phyloP scores from a whole-genome alignment of 176 grass and related monocot species.

The Paspalum vaginatum region DNA sequence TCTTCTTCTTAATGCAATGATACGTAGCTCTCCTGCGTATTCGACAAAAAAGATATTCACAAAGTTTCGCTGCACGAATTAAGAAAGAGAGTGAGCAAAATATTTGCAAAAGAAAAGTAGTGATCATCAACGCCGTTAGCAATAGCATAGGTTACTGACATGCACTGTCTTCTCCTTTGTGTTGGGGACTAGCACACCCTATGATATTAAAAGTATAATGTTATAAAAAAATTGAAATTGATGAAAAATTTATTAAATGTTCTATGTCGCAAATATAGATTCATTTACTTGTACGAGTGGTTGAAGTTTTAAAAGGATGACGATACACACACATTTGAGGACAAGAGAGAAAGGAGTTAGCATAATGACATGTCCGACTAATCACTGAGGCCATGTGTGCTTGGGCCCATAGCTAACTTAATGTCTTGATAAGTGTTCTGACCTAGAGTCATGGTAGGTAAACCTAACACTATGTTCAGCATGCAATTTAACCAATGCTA shows the following conservation, averaged over 20 bases:
- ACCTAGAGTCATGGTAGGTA: slow-evolving; percentile 43
- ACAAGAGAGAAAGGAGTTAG: neutral
- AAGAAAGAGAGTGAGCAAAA: neutral
- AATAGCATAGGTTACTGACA: neutral
- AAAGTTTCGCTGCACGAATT: slow-evolving; percentile 25
- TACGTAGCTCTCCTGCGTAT: no score
- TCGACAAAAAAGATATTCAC: no score
- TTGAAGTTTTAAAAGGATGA: neutral
- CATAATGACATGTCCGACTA: slow-evolving; percentile 14
- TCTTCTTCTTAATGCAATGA: no score
- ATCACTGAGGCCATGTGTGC: slow-evolving; percentile 42
- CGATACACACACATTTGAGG: neutral
- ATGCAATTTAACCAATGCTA: slow-evolving; percentile 10
- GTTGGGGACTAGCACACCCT: no score
- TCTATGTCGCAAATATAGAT: neutral
- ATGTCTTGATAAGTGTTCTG: slow-evolving; percentile 27
- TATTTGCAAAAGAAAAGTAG: neutral
- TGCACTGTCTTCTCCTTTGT: neutral
- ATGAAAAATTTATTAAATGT: neutral
- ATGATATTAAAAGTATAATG: neutral
- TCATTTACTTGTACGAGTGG: neutral
- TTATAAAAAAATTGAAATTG: neutral
- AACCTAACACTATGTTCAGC: slow-evolving; percentile 43
- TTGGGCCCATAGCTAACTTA: slow-evolving; percentile 35
- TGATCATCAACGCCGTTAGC: neutral